Evolutionary conservation across 1,139 yeast species (phyloP).

Genomic region (Kodamaea alishanica): DNA sequence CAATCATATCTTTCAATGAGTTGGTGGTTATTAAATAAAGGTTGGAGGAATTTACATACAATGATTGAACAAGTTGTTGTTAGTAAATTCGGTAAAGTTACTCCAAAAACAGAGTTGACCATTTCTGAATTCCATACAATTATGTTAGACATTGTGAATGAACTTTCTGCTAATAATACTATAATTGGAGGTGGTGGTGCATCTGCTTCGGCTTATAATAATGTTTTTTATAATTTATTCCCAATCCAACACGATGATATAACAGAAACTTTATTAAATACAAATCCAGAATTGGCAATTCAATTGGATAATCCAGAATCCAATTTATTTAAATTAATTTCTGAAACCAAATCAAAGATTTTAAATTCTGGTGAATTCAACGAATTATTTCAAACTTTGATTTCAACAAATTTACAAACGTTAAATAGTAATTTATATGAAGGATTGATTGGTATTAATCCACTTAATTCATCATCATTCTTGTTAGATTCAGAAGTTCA

Average conservation of each 20-base stretch:
- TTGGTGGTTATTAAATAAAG: constrained; percentile 93
- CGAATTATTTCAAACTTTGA: constrained; percentile 28
- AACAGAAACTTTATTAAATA: constrained; percentile 42
- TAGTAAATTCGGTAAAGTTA: constrained; percentile 57
- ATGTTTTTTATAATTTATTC: constrained; percentile 33
- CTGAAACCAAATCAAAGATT: constrained; percentile 40
- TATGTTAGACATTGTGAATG: constrained; percentile 17
- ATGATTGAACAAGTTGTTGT: constrained; percentile 57
- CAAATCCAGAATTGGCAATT: constrained; percentile 42
- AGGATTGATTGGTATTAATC: constrained; percentile 8
- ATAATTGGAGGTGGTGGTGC: not conserved
- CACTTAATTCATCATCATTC: constrained; percentile 8
- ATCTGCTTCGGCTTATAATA: constrained; percentile 7
- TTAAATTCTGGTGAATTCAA: constrained; percentile 19
- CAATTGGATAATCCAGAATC: constrained; percentile 39
- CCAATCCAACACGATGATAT: constrained; percentile 41
- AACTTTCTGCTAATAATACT: constrained; percentile 16
- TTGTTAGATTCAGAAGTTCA: constrained; percentile 5
- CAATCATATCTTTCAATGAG: constrained; percentile 82
- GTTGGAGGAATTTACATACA: constrained; percentile 62
- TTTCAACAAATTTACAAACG: constrained; percentile 27
- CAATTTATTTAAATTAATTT: constrained; percentile 43
- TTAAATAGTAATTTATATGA: constrained; percentile 26
- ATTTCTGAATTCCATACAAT: constrained; percentile 50
- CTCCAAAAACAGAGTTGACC: constrained; percentile 69